Conservation (phyloP, 2,329 filamentous ascomycete species). For the Elsinoe fawcettii region DNA sequence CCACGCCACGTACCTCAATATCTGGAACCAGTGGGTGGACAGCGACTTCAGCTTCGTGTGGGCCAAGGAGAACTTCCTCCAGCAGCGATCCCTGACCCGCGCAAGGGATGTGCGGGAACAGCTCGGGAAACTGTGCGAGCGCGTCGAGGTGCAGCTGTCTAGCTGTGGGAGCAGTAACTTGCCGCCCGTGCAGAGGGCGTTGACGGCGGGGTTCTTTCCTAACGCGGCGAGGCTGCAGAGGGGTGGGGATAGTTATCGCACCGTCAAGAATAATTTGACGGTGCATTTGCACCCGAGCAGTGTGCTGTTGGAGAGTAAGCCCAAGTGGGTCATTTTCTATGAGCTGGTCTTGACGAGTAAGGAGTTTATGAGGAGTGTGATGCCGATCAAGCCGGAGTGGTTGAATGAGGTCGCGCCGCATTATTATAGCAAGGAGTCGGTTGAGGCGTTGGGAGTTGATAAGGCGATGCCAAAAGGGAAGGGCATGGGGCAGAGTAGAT, state of each 20-base stretch:
- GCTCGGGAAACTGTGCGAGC: conserved; percentile 82
- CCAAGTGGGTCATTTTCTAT: conserved; percentile 82
- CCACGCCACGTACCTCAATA: conserved; percentile 77
- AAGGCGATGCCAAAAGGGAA: conserved; percentile 63
- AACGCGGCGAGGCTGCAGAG: conserved; percentile 80
- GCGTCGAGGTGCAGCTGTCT: conserved; percentile 69
- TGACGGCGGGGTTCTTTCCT: conserved; percentile 89
- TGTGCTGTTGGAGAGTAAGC: conserved; percentile 69
- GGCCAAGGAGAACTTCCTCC: conserved; percentile 87
- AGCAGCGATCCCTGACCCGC: conserved; percentile 79
- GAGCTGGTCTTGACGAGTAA: conserved; percentile 76
- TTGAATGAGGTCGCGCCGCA: conserved; percentile 85
- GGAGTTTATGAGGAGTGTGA: conserved; percentile 84
- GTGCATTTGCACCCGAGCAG: conserved; percentile 88
- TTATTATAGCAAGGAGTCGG: conserved; percentile 85
- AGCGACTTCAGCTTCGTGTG: conserved; percentile 81
- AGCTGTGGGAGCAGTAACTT: conserved; percentile 65
- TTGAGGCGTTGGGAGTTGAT: conserved; percentile 69
- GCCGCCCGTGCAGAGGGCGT: conserved; percentile 72
- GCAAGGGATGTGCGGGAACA: conserved; percentile 91
- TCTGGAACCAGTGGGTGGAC: conserved; percentile 95
- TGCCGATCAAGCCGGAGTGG: conserved; percentile 81
- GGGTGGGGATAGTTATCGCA: conserved; percentile 80
- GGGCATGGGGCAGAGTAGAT: conserved; percentile 30
- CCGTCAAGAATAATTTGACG: conserved; percentile 80